Base-by-base conservation (phyloP, 306 rosid genomes). In the Citrullus mucosospermus region DNA sequence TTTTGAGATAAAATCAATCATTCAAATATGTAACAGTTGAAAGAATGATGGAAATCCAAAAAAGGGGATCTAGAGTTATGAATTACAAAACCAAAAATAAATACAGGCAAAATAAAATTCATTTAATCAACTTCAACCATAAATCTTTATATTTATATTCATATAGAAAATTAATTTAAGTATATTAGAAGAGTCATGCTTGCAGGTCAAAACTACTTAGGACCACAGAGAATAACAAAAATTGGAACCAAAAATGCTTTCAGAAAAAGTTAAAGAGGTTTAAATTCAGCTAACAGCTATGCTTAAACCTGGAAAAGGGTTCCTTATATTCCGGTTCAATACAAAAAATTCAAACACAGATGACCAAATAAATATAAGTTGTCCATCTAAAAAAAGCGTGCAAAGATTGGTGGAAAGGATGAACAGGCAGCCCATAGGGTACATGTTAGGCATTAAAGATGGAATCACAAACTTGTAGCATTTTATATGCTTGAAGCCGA, bases 401-500 rank as follows among this genome's bases (percentile, higher is more conserved):
- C 59, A 8, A 70, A 46, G 20, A 46, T 20, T 11, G 25, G 20
- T 15, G 43, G 8, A 32, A 46, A 51, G 14, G 77, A 17, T 14
- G 60, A 70, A 43, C 12, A 39, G 1, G 4, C 41, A 0, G 3
- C 43, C n/a, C 8, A 18, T 68, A 68, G 43, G 54, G 43, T 68
- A 43, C 54, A 69, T 44, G 75, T 22, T 69, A 48, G 41, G 11
- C 10, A 61, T 22, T 59, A 30, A 82, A 72, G 75, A 39, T 75
- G 66, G 78, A 70, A 76, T 43, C 75, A 72, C 16, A 39, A 87
- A 95, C 99, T 96, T 95, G 99, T 78, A 95, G 85, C 93, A 91
- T 91, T 85, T 92, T 95, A 78, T 87, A 88, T n/a, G 99, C 97
- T 76, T 95, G 99, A 85, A 95, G 80, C 82, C 97, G 93, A 78